Base-by-base conservation (phyloP, 371 early-diverging fungal genomes). In the Zancudomyces culisetae region DNA sequence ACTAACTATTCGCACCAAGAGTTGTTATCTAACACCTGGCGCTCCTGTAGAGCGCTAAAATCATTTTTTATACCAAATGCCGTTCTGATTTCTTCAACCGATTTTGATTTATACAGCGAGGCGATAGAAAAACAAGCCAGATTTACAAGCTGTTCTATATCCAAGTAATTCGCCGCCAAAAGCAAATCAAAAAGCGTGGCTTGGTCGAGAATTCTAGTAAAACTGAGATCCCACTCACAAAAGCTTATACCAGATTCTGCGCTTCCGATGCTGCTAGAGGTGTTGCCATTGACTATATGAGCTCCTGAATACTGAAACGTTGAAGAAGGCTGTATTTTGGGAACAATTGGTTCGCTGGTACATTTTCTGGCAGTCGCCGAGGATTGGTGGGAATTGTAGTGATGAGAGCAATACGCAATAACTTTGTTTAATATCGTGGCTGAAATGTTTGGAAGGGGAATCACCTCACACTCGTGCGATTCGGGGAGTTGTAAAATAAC, bases 391-490 rank as follows among this genome's bases (percentile, higher is more conserved):
- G n/a, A n/a, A n/a, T 81, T 64, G 49, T 79, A 80, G 71, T 90
- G 86, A 61, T 87, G 82, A 20, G 72, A 71, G 56, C 85, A 85
- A 61, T 83, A 90, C 26, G 86, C 85, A 43, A 88, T 77, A 4
- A 90, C 81, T 58, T 80, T 83, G 27, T 69, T 60, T 24, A 87
- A 73, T 39, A 87, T 81, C 4, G 84, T 76, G 15, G 78, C 84
- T 46, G 80, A 75, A n/a, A 89, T 85, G 63, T 87, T 87, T n/a
- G 90, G 86, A 18, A 90, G 69, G 0, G 87, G 87, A 22, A 87
- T 80, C 24, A 18, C 15, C n/a, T n/a, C n/a, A n/a, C n/a, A n/a
- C n/a, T n/a, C n/a, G n/a, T n/a, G n/a, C n/a, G n/a, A n/a, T n/a
- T n/a, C n/a, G n/a, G n/a, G n/a, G n/a, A n/a, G n/a, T n/a, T n/a